Base-by-base conservation (phyloP, 306 rosid species). In the Argentina anserina region DNA sequence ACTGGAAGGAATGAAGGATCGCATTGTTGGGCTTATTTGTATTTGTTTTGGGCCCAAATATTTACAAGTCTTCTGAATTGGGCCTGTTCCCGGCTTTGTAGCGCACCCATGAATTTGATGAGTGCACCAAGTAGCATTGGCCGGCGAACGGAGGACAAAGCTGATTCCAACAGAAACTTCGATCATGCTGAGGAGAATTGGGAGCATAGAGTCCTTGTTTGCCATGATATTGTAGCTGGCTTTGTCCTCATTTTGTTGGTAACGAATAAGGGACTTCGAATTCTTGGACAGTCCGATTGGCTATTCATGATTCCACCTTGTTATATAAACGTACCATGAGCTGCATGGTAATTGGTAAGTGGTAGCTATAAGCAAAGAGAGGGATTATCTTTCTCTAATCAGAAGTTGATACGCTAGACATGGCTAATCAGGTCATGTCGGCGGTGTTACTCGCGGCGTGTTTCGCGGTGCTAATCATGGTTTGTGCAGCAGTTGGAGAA, bases 401-500 rank as follows among this genome's bases (percentile, higher is more conserved):
- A 4, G 13, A 14, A 17, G 13, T 9, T 12, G 3, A 5, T 7
- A 23, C 59, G 13, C 2, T 36, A 40, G 41, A 10, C 53, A 88
- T 86, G 94, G 90, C 77, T 82, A 77, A 78, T 23, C 53, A 13
- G 39, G 34, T 65, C 46, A 82, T 60, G 63, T 53, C 80, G 37
- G 80, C 81, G 28, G 20, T 79, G 71, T 52, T 79, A 64, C 47
- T 82, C 1, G 72, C 70, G 20, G 70, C 69, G 55, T 66, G 73
- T 23, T 67, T 88, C 25, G 69, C 80, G 12, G 68, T 82, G 40
- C 68, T 85, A 72, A 75, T 74, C 21, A 52, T 72, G 70, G 66
- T 72, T 34, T 84, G 52, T 70, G 75, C 71, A 11, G 93, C 71
- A 8, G 43, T 11, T 3, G 42, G 42, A 62, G 67, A 62, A 34